Base-by-base conservation (phyloP, 805 yeast species). In the Ascoidea tarda region DNA sequence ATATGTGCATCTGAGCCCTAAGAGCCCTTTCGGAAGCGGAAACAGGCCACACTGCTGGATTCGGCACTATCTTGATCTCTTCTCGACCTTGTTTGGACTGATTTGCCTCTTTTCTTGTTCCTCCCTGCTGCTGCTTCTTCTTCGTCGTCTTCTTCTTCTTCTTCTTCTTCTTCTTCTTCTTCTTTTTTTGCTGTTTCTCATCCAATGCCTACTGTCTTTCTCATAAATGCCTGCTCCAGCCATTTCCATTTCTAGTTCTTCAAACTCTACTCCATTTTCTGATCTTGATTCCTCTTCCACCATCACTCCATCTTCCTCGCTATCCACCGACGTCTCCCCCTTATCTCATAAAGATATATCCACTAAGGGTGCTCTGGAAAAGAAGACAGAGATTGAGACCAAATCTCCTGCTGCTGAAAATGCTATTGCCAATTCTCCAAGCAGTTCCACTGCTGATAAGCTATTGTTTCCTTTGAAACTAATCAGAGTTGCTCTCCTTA, bases 401-500 rank as follows among this genome's bases (percentile, higher is more conserved):
- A 38, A 38, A 8, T 38, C 14, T 10, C 44, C 44, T 38, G 14
- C 44, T 38, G 14, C 44, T 21, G 28, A 21, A 21, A 21, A 21
- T 38, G 14, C 44, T 38, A 38, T 14, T 38, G 2, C 44, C 4
- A 1, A 8, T 38, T 38, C 44, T 10, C 44, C 44, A 38, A 38
- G 14, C 8, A 38, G 14, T 2, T 38, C 14, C 8, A 10, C 44
- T 38, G 14, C 8, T 2, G 14, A 38, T 10, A 38, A 38, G 8
- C 14, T 38, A 38, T 10, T 10, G 55, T 14, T 55, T 67, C 10
- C 28, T 2, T 63, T 59, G 33, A 65, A 65, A 46, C 16, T 61
- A 5, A 38, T 59, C n/a, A 53, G 68, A 33, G 53, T 67, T 14
- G 53, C 51, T 1, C 55, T 65, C 14, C 53, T 65, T 5, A 54